Conservation (phyloP, 768 basidiomycete species). For the Xanthoconium purpureum region DNA sequence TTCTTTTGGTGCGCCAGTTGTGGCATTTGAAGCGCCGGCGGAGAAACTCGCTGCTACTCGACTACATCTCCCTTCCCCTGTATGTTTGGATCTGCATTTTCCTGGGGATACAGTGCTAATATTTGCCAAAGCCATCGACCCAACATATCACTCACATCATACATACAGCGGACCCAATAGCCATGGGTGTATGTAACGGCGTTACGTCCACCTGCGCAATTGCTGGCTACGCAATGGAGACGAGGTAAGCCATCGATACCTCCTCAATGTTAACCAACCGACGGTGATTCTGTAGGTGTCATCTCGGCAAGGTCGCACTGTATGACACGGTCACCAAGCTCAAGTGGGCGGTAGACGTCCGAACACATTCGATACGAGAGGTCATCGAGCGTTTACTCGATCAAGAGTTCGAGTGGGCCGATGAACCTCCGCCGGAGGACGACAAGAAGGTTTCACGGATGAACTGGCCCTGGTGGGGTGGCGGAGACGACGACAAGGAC, state of each 20-base stretch:
- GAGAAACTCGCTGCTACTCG: slow-evolving; percentile 70
- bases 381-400: slow-evolving; percentile 66
- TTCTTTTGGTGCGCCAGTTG: slow-evolving; percentile 94
- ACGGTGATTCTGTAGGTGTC: slow-evolving; percentile 52
- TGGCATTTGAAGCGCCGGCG: slow-evolving; percentile 84
- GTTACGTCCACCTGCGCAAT: slow-evolving; percentile 73
- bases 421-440: slow-evolving; percentile 16
- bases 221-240: slow-evolving; percentile 84
- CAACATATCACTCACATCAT: slow-evolving; percentile 86
- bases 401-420: slow-evolving; percentile 51
- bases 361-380: slow-evolving; percentile 68
- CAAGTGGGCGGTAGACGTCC: slow-evolving; percentile 74
- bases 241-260: slow-evolving; percentile 36
- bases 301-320: slow-evolving; percentile 75
- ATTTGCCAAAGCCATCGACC: slow-evolving; percentile 51
- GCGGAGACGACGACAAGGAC: slow-evolving; percentile 31
- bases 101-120: background rate
- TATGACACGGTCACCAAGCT: slow-evolving; percentile 85
- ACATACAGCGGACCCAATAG: slow-evolving; percentile 91
- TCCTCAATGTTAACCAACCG: background rate
- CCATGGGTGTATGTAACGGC: slow-evolving; percentile 82
- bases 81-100: slow-evolving; percentile 34
- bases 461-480: slow-evolving; percentile 30
- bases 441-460: background rate
- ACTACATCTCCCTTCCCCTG: slow-evolving; percentile 85